A percentile compares a stretch with the other conserved stretches of the same genome.
phyloP scores from a whole-genome alignment of 2,329 filamentous ascomycete species.

The Stagonosporopsis rhizophila region DNA sequence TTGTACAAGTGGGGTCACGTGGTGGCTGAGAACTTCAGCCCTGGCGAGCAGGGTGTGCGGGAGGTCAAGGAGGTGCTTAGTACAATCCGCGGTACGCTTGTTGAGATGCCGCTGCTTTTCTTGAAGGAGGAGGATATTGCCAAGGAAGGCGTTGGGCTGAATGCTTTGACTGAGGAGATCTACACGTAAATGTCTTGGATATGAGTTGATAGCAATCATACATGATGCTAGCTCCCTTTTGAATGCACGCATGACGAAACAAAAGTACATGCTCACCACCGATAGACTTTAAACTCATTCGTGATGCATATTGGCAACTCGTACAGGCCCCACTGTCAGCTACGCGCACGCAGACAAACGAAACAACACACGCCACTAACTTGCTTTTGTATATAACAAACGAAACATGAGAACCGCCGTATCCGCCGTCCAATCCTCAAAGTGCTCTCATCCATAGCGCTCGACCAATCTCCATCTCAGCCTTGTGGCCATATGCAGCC shows the following conservation, averaged over 20 bases:
- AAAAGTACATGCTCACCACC: not conserved
- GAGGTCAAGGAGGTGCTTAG: slow-evolving; percentile 74
- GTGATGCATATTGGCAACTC: not conserved
- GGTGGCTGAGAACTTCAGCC: slow-evolving; percentile 62
- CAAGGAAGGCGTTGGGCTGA: slow-evolving; percentile 73
- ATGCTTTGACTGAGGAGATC: slow-evolving; percentile 57
- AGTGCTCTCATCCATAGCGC: not conserved
- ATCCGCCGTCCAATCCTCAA: not conserved
- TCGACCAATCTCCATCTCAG: not conserved
- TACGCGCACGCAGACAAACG: not conserved
- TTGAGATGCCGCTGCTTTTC: slow-evolving; percentile 93
- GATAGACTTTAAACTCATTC: not conserved
- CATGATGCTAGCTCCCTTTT: not conserved
- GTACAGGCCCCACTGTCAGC: not conserved
- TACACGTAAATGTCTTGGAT: slow-evolving; percentile 49
- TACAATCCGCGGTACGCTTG: slow-evolving; percentile 64
- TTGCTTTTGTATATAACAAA: not conserved
- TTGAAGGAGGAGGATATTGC: slow-evolving; percentile 86
- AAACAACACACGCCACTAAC: not conserved
- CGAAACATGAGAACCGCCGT: not conserved
- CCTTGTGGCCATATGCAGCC: not conserved
- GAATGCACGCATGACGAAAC: not conserved
- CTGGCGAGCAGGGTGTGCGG: slow-evolving; percentile 51
- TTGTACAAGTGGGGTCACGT: slow-evolving; percentile 87
- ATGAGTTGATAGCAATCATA: not conserved